A percentile compares a stretch with the other conserved stretches of the same genome.
These are phyloP conservation scores for Climacium dendroides DNA, from an alignment of 225 moss, liverwort and hornwort genomes.

Conservation along the genomic window DNA sequence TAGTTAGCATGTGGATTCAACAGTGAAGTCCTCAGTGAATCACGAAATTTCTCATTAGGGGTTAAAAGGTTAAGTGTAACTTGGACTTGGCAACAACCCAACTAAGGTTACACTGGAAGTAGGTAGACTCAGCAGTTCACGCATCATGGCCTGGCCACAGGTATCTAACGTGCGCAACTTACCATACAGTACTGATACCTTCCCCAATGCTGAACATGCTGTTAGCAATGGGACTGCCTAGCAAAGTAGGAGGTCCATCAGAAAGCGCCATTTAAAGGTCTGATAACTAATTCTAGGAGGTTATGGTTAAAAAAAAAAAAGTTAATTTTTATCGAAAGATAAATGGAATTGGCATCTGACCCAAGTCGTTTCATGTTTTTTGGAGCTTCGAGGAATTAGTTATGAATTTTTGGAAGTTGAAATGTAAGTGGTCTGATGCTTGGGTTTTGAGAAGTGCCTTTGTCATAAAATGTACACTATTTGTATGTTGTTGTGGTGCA, in stretches of 20 bases:
- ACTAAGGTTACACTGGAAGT: background rate
- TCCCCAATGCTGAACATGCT: background rate
- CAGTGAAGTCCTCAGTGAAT: no score
- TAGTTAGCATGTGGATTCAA: no score
- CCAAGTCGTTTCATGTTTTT: background rate
- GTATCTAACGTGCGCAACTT: background rate
- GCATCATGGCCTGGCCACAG: background rate
- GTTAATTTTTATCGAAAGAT: no score
- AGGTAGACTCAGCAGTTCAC: background rate
- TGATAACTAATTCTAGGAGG: background rate
- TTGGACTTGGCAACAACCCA: background rate
- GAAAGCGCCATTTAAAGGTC: background rate
- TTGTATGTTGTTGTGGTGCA: background rate
- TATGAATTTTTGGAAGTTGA: background rate
- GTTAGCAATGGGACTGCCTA: no score
- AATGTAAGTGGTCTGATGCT: rapidly evolving
- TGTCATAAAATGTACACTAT: background rate
- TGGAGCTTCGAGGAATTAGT: background rate
- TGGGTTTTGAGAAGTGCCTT: rapidly evolving
- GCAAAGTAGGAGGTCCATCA: background rate
- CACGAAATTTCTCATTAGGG: no score
- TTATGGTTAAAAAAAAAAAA: no score
- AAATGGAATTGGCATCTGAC: background rate
- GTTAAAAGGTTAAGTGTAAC: background rate
- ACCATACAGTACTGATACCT: background rate